A percentile compares a stretch with the other conserved stretches of the same genome.
phyloP scores from a whole-genome alignment of 352 stramenopile species.

The Globisporangium perplexum region DNA sequence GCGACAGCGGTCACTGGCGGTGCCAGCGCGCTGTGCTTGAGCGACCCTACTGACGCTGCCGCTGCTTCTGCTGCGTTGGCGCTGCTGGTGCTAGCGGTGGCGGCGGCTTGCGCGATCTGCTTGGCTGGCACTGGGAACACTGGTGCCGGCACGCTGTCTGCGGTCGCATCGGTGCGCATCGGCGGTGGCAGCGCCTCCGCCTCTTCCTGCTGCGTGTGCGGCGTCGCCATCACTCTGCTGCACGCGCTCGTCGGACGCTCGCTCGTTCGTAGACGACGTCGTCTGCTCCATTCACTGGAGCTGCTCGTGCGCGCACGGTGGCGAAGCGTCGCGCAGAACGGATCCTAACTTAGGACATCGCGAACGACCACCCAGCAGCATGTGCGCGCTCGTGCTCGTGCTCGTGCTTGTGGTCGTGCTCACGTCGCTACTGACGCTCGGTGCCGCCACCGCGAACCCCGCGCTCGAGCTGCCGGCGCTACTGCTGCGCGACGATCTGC shows the following conservation, averaged over 20 bases:
- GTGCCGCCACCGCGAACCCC: neutral
- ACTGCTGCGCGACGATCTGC: slow-evolving; percentile 16
- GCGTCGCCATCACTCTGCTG: too few species aligned
- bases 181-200: neutral
- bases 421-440: neutral
- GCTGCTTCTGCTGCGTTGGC: neutral
- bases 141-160: neutral
- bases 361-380: neutral
- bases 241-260: too few species aligned
- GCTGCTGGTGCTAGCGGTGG: too few species aligned
- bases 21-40: neutral
- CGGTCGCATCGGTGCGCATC: neutral
- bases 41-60: neutral
- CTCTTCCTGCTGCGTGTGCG: neutral
- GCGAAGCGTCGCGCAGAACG: neutral
- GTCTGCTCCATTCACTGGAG: too few species aligned
- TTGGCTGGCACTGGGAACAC: slow-evolving; percentile 7
- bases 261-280: too few species aligned
- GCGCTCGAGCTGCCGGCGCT: neutral
- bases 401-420: neutral
- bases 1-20: neutral
- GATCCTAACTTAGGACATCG: neutral
- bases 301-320: too few species aligned
- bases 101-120: slow-evolving; percentile 1
- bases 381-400: neutral